These are phyloP conservation scores for Cladosporium sp. DNA, from an alignment of 2,329 filamentous ascomycete genomes.

Conservation along the genomic window DNA sequence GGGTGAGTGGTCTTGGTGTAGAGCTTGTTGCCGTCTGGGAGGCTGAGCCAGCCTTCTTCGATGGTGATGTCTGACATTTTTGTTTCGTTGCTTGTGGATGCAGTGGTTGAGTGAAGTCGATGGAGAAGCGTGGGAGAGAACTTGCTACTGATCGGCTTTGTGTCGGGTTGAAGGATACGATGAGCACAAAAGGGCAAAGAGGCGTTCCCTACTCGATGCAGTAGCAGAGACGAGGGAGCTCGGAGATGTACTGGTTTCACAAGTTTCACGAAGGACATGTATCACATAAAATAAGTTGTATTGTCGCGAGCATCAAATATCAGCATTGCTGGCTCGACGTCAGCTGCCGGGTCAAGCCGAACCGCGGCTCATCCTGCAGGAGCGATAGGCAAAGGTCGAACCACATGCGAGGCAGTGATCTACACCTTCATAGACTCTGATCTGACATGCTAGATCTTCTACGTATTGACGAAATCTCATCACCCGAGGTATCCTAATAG, in stretches of 20 bases:
- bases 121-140: neutral
- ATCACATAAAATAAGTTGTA: neutral
- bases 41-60: constrained; percentile 55
- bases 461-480: no score
- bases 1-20: constrained; percentile 64
- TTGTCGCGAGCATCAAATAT: neutral
- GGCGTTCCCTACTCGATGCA: neutral
- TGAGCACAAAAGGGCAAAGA: neutral
- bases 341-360: constrained; percentile 12
- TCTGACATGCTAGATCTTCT: no score
- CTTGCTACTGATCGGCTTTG: neutral
- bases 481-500: no score
- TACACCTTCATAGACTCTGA: neutral
- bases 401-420: neutral
- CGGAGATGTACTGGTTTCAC: neutral
- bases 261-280: neutral
- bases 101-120: neutral
- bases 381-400: neutral
- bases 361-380: constrained; percentile 10
- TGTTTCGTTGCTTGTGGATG: neutral
- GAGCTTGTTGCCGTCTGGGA: constrained; percentile 56
- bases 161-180: neutral
- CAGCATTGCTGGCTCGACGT: neutral
- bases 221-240: neutral
- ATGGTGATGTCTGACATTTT: constrained; percentile 31